Conservation (phyloP, 2,329 filamentous ascomycete species). For the Dactylella cylindrospora region DNA sequence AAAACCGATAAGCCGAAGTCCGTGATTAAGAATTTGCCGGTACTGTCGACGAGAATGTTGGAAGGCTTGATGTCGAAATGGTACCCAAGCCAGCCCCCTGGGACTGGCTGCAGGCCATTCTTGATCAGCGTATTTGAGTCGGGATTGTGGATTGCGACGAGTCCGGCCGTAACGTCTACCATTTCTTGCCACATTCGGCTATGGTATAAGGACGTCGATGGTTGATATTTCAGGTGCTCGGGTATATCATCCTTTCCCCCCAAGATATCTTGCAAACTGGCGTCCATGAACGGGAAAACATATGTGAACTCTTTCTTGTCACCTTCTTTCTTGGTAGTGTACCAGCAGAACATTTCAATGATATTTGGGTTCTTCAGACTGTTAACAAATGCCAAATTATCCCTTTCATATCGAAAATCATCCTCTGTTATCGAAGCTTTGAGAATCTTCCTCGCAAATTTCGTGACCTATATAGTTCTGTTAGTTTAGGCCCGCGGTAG, state of each 20-base stretch:
- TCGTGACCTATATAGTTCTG: conserved; percentile 25
- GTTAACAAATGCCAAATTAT: conserved; percentile 30
- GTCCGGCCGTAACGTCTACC: conserved; percentile 22
- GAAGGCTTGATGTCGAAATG: conserved; percentile 96
- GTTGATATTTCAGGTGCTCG: conserved; percentile 10
- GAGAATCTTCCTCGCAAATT: conserved; percentile 22
- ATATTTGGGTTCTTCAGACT: conserved; percentile 24
- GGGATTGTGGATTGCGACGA: conserved; percentile 35
- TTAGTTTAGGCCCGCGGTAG: no score
- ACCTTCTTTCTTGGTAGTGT: conserved; percentile 15
- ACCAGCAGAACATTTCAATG: conserved; percentile 35
- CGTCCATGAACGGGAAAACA: conserved; percentile 30
- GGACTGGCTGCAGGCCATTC: conserved; percentile 15
- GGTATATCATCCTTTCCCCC: conserved; percentile 13
- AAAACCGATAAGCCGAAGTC: conserved; percentile 98
- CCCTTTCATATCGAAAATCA: conserved; percentile 25
- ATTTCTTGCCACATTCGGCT: conserved; percentile 30
- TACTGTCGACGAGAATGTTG: conserved; percentile 81
- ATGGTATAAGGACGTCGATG: conserved; percentile 16
- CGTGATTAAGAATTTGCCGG: conserved; percentile 82
- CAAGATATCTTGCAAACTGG: conserved; percentile 21
- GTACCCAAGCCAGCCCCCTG: conserved; percentile 56
- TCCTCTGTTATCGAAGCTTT: conserved; percentile 27
- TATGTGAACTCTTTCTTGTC: conserved; percentile 33
- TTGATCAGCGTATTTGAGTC: conserved; percentile 15